A percentile compares a stretch with the other conserved stretches of the same genome.
These are phyloP conservation scores for Oxyria digyna DNA, from an alignment of 148 eudicot genomes.

Conservation along the genomic window DNA sequence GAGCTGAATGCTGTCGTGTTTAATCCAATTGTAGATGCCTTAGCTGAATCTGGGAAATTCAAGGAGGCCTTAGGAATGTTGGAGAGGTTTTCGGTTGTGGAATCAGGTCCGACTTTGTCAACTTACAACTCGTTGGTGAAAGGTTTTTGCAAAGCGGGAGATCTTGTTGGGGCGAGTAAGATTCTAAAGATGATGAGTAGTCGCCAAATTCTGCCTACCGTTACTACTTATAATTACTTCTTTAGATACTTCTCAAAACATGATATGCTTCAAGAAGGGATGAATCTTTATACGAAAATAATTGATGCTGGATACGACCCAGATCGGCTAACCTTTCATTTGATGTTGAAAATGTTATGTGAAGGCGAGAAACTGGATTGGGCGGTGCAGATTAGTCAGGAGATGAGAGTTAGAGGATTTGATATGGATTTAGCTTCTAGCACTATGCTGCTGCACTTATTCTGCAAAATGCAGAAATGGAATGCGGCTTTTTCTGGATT, in stretches of 20 bases:
- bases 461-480: slow-evolving; percentile 31
- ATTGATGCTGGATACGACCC: slow-evolving; percentile 41
- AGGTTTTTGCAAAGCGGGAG: slow-evolving; percentile 70
- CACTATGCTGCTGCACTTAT: slow-evolving; percentile 43
- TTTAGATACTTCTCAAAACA: slow-evolving; percentile 33
- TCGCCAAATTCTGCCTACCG: slow-evolving; percentile 45
- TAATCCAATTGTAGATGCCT: slow-evolving; percentile 48
- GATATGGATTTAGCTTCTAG: slow-evolving; percentile 39
- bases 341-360: slow-evolving; percentile 53
- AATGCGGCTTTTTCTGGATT: slow-evolving; percentile 52
- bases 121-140: slow-evolving; percentile 67
- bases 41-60: slow-evolving; percentile 53
- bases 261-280: slow-evolving; percentile 44
- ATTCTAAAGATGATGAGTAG: slow-evolving; percentile 61
- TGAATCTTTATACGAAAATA: slow-evolving; percentile 51
- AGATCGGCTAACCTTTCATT: slow-evolving; percentile 45
- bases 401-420: slow-evolving; percentile 48
- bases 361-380: slow-evolving; percentile 40
- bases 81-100: slow-evolving; percentile 53
- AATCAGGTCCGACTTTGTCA: slow-evolving; percentile 52
- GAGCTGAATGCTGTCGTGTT: slow-evolving; percentile 44
- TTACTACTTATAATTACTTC: slow-evolving; percentile 56
- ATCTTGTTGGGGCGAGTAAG: slow-evolving; percentile 55
- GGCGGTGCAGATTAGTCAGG: slow-evolving; percentile 39
- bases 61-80: slow-evolving; percentile 66